Percentiles rank a stretch among this genome's conserved stretches.
These are phyloP conservation scores for Fusarium citri DNA, from an alignment of 2,329 filamentous ascomycete genomes.

Conservation along the genomic window DNA sequence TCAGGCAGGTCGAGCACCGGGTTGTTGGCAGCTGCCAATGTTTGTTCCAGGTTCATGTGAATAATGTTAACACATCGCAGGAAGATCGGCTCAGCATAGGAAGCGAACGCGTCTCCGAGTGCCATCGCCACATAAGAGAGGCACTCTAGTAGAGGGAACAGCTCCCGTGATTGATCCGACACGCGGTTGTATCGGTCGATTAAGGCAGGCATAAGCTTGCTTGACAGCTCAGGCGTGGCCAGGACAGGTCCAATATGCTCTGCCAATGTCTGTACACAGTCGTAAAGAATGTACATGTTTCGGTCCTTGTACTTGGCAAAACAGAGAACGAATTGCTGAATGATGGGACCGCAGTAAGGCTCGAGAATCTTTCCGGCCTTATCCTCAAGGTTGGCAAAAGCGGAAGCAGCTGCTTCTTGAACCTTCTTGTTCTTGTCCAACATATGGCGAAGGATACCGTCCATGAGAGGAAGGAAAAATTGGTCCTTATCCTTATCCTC, in stretches of 20 bases:
- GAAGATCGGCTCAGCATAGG: conserved; percentile 89
- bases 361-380: conserved; percentile 84
- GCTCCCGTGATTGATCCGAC: conserved; percentile 87
- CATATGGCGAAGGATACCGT: conserved; percentile 94
- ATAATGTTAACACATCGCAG: conserved; percentile 89
- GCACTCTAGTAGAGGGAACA: conserved; percentile 96
- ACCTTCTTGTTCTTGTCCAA: conserved; percentile 97
- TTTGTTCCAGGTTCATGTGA: conserved; percentile 88
- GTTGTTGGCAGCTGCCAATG: conserved; percentile 76
- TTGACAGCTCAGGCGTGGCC: conserved; percentile 82
- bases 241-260: conserved; percentile 88
- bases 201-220: conserved; percentile 90
- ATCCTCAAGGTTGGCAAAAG: conserved; percentile 95
- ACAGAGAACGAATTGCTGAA: conserved; percentile 91
- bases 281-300: conserved; percentile 99
- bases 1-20: conserved; percentile 80
- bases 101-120: conserved; percentile 82
- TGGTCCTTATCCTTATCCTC: conserved; percentile 75
- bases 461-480: conserved; percentile 97
- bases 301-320: conserved; percentile 97
- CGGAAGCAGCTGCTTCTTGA: conserved; percentile 94
- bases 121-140: conserved; percentile 93
- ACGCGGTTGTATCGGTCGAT: conserved; percentile 90
- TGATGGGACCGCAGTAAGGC: conserved; percentile 89
- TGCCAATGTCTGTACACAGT: conserved; percentile 96